A percentile compares a stretch with the other conserved stretches of the same genome.
phyloP scores from a whole-genome alignment of 164 flowering plant species.

The Pachysandra terminalis region DNA sequence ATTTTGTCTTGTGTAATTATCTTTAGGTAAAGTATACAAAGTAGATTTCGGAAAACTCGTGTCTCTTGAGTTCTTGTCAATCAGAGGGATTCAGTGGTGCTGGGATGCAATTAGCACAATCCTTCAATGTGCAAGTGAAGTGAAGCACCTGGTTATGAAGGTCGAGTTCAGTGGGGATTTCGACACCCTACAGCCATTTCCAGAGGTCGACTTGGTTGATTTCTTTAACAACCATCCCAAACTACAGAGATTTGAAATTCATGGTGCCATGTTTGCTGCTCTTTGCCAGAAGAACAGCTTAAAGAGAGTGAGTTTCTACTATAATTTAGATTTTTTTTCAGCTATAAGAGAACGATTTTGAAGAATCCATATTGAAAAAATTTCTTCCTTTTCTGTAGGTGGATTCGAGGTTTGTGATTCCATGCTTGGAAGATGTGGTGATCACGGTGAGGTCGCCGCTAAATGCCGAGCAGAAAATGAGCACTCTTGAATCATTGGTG shows the following conservation, averaged over 20 bases:
- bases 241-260: slow-evolving; percentile 66
- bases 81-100: slow-evolving; percentile 85
- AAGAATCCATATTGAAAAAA: neutral
- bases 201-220: slow-evolving; percentile 78
- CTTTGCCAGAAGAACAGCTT: slow-evolving; percentile 87
- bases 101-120: slow-evolving; percentile 79
- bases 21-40: slow-evolving; percentile 61
- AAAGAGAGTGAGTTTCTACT: slow-evolving; percentile 46
- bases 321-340: neutral
- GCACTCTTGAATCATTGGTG: slow-evolving; percentile 66
- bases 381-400: slow-evolving; percentile 41
- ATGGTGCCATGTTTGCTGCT: slow-evolving; percentile 97
- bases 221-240: slow-evolving; percentile 79
- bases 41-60: slow-evolving; percentile 74
- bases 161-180: slow-evolving; percentile 81
- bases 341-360: neutral
- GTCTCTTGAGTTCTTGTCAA: slow-evolving; percentile 59
- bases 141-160: slow-evolving; percentile 81
- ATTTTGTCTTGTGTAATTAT: slow-evolving; percentile 4
- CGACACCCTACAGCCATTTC: slow-evolving; percentile 61
- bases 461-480: slow-evolving; percentile 90
- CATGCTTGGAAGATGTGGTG: slow-evolving; percentile 63
- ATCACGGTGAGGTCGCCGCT: slow-evolving; percentile 75
- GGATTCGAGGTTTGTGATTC: slow-evolving; percentile 58
- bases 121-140: slow-evolving; percentile 67